phyloP scores from a whole-genome alignment of 441 rosid species.

The Mallotus japonicus region DNA sequence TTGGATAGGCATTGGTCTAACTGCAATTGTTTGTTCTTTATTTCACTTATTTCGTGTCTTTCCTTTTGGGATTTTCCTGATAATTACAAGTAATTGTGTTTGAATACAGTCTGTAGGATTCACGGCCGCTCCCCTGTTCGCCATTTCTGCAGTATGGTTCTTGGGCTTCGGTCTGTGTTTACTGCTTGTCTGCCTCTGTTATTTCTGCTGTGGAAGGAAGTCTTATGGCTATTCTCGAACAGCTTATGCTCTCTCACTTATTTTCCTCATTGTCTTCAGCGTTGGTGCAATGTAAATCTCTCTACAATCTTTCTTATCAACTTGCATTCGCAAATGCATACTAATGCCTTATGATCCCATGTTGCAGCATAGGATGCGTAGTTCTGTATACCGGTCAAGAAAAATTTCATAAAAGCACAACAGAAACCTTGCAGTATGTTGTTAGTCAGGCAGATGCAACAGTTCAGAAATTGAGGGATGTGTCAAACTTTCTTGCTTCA shows the following conservation, averaged over 20 bases:
- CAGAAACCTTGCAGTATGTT: slow-evolving; percentile 61
- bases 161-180: slow-evolving; percentile 66
- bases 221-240: slow-evolving; percentile 63
- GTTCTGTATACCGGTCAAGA: slow-evolving; percentile 76
- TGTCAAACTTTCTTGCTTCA: slow-evolving; percentile 61
- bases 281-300: slow-evolving; percentile 53
- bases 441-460: slow-evolving; percentile 70
- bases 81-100: slow-evolving; percentile 24
- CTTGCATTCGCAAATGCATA: background rate
- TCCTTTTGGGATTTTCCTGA: slow-evolving; percentile 1
- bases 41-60: background rate
- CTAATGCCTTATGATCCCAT: background rate
- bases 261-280: slow-evolving; percentile 65
- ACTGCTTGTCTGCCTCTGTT: slow-evolving; percentile 42
- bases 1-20: background rate
- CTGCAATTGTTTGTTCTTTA: background rate
- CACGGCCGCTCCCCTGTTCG: slow-evolving; percentile 74
- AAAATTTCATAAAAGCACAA: slow-evolving; percentile 62
- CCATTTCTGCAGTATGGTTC: slow-evolving; percentile 64
- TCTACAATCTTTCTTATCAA: background rate
- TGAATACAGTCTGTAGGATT: slow-evolving; percentile 73
- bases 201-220: slow-evolving; percentile 46
- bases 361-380: slow-evolving; percentile 69
- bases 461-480: slow-evolving; percentile 50
- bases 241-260: slow-evolving; percentile 69